Conservation (phyloP, 2,329 filamentous ascomycete species). For the Lachnellula hyalina region DNA sequence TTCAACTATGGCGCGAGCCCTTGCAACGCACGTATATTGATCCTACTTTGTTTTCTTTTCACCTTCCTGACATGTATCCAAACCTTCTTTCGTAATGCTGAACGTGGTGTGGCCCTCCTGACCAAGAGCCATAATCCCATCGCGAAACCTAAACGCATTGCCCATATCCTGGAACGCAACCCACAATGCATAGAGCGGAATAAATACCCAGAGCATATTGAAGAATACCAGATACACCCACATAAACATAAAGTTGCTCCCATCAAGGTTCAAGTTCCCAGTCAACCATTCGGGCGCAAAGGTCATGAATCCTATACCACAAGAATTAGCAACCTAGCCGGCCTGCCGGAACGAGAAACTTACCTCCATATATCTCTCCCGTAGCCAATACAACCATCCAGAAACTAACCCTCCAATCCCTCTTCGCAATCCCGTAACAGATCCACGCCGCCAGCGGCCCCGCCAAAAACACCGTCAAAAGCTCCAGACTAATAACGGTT, state of each 20-base stretch:
- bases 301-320: constrained; percentile 56
- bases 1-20: too few species aligned
- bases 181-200: constrained; percentile 55
- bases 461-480: constrained; percentile 59
- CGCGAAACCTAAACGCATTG: constrained; percentile 44
- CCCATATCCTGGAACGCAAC: constrained; percentile 50
- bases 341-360: constrained; percentile 16
- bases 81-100: too few species aligned
- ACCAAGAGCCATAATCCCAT: constrained; percentile 3
- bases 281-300: constrained; percentile 66
- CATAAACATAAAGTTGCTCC: constrained; percentile 55
- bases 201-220: constrained; percentile 62
- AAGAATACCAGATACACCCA: constrained; percentile 67
- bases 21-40: too few species aligned
- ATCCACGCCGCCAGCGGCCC: constrained; percentile 55
- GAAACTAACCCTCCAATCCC: constrained; percentile 50
- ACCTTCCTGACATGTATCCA: too few species aligned
- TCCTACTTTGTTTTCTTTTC: too few species aligned
- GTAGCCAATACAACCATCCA: constrained; percentile 62
- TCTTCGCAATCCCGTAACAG: constrained; percentile 54
- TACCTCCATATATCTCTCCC: constrained; percentile 60
- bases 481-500: constrained; percentile 58
- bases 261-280: constrained; percentile 56
- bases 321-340: neutral
- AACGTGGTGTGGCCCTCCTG: too few species aligned